A percentile compares a stretch with the other conserved stretches of the same genome.
Evolutionary conservation across 2,329 filamentous ascomycete species (phyloP).

Genomic region (Colletotrichum australisinense): DNA sequence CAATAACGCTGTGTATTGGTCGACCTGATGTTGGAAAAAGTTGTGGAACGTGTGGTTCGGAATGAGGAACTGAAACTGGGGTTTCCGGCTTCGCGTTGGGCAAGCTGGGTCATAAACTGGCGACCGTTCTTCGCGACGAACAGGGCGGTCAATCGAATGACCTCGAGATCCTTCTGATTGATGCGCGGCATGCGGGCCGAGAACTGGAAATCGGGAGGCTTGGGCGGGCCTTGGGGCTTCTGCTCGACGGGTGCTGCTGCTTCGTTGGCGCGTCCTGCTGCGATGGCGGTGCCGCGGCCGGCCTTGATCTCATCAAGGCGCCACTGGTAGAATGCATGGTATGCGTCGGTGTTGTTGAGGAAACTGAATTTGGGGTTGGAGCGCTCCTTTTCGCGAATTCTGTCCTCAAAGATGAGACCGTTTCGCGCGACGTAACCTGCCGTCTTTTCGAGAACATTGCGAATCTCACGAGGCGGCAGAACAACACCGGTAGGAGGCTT

Average conservation of each 20-base stretch:
- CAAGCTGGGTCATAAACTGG: slow-evolving; percentile 89
- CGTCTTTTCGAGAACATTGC: slow-evolving; percentile 89
- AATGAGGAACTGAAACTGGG: slow-evolving; percentile 95
- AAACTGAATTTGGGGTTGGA: slow-evolving; percentile 94
- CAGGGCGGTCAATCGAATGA: slow-evolving; percentile 81
- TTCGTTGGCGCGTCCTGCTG: slow-evolving; percentile 79
- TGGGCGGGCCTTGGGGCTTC: slow-evolving; percentile 83
- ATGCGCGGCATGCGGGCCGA: slow-evolving; percentile 98
- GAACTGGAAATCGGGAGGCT: slow-evolving; percentile 90
- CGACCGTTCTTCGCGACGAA: slow-evolving; percentile 95
- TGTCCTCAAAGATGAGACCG: slow-evolving; percentile 79
- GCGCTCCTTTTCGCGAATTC: slow-evolving; percentile 86
- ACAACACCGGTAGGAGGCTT: slow-evolving; percentile 87
- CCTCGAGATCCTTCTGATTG: slow-evolving; percentile 89
- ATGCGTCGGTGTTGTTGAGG: slow-evolving; percentile 81
- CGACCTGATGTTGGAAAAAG: slow-evolving; percentile 91
- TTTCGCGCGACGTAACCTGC: slow-evolving; percentile 87
- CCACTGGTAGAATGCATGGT: slow-evolving; percentile 92
- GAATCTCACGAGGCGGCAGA: slow-evolving; percentile 89
- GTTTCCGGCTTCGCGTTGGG: slow-evolving; percentile 89
- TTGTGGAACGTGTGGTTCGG: slow-evolving; percentile 97
- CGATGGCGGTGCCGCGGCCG: slow-evolving; percentile 82
- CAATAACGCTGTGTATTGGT: slow-evolving; percentile 89
- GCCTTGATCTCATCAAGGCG: slow-evolving; percentile 86
- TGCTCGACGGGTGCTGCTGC: slow-evolving; percentile 60